phyloP scores from a whole-genome alignment of 306 rosid species.

The Vigna trinervia region DNA sequence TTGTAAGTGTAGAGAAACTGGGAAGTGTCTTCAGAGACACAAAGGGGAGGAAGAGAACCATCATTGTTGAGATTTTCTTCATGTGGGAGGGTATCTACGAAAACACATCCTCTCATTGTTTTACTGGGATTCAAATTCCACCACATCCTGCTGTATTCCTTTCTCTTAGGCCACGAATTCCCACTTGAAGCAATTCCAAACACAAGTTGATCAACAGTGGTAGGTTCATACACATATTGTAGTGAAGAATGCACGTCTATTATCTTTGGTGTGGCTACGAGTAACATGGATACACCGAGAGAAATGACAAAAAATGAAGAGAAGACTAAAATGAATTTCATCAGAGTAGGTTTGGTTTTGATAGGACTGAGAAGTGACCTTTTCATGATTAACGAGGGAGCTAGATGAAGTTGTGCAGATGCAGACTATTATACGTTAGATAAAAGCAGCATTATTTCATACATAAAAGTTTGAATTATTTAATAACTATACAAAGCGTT shows the following conservation, averaged over 20 bases:
- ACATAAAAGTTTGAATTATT: background rate
- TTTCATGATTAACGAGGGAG: slow-evolving; percentile 52
- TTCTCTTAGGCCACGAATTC: slow-evolving; percentile 62
- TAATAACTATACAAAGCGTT: background rate
- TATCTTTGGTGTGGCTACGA: slow-evolving; percentile 44
- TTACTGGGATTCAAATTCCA: slow-evolving; percentile 63
- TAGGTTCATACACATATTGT: slow-evolving; percentile 36
- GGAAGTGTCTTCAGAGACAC: slow-evolving; percentile 75
- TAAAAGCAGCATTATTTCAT: background rate
- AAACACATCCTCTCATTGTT: slow-evolving; percentile 72
- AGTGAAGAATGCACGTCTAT: background rate
- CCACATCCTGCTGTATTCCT: slow-evolving; percentile 64
- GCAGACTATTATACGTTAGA: background rate
- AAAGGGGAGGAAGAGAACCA: slow-evolving; percentile 61
- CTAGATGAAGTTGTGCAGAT: background rate
- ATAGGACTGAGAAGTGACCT: slow-evolving; percentile 36
- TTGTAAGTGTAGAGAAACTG: slow-evolving; percentile 63
- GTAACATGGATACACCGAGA: slow-evolving; percentile 47
- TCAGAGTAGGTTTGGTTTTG: slow-evolving; percentile 44
- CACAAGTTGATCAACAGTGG: slow-evolving; percentile 66
- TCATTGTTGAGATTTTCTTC: slow-evolving; percentile 25
- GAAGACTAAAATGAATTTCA: slow-evolving; percentile 50
- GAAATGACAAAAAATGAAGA: slow-evolving; percentile 56
- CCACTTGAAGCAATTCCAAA: slow-evolving; percentile 77
- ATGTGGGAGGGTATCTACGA: slow-evolving; percentile 58